These are phyloP conservation scores for Podospora conica DNA, from an alignment of 495 filamentous ascomycete genomes.

Conservation along the genomic window DNA sequence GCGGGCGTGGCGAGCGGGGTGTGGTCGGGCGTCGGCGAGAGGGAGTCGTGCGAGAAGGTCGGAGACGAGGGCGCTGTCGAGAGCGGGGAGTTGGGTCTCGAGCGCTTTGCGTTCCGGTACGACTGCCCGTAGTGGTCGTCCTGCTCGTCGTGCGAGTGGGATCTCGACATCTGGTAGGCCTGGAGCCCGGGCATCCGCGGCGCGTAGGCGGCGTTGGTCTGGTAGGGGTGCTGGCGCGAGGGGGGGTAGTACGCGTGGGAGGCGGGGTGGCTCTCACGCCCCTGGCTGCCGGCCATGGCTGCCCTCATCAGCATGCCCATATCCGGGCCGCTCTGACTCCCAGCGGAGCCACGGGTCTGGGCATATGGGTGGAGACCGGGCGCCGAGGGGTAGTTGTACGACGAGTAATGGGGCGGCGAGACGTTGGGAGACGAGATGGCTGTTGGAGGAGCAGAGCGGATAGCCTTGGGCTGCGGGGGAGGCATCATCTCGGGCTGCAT, in stretches of 20 bases:
- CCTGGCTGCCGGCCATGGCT: conserved; percentile 50
- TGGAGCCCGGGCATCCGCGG: conserved; percentile 69
- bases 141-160: conserved; percentile 84
- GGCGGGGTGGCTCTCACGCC: conserved; percentile 69
- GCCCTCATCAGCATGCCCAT: conserved; percentile 89
- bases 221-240: conserved; percentile 47
- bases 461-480: conserved; percentile 58
- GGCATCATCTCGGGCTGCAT: conserved; percentile 64
- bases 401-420: conserved; percentile 84
- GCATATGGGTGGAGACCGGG: conserved; percentile 57
- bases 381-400: conserved; percentile 58
- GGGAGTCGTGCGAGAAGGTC: conserved; percentile 95
- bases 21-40: conserved; percentile 93
- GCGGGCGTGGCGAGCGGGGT: conserved; percentile 93
- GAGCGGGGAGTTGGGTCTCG: conserved; percentile 85
- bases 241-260: conserved; percentile 50
- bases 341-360: conserved; percentile 44
- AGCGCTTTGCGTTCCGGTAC: conserved; percentile 70
- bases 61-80: conserved; percentile 95
- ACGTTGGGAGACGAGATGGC: conserved; percentile 89
- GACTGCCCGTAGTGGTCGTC: conserved; percentile 58
- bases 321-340: conserved; percentile 55
- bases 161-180: conserved; percentile 87
- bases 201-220: conserved; percentile 47
- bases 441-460: conserved; percentile 82